phyloP scores from a whole-genome alignment of 2,329 filamentous ascomycete species.

The Didymella arachidicola region DNA sequence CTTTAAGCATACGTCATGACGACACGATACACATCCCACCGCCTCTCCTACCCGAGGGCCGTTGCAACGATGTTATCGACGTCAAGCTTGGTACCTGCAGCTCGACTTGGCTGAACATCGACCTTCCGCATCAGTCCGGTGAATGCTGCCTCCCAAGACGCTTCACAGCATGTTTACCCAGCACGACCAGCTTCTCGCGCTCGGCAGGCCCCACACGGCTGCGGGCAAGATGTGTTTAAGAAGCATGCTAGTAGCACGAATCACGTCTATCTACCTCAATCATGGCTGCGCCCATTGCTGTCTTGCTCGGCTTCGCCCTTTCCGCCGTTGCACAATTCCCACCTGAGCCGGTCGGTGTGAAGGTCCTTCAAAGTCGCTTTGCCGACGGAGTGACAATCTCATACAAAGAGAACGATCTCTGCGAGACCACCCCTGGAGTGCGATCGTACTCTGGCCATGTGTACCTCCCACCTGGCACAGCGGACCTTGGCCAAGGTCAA shows the following conservation, averaged over 20 bases:
- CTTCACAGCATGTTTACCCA: slow-evolving; percentile 10
- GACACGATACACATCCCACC: neutral
- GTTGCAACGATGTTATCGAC: neutral
- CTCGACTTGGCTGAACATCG: slow-evolving; percentile 9
- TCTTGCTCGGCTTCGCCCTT: slow-evolving; percentile 14
- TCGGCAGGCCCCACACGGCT: neutral
- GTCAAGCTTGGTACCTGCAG: neutral
- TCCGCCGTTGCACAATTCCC: slow-evolving; percentile 26
- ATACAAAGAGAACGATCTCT: slow-evolving; percentile 55
- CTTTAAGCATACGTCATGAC: neutral
- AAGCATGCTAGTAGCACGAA: neutral
- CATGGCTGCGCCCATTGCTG: neutral
- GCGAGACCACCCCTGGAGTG: slow-evolving; percentile 61
- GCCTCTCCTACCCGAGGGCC: neutral
- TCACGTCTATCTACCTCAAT: neutral
- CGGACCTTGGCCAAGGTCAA: slow-evolving; percentile 30
- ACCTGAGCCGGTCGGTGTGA: slow-evolving; percentile 21
- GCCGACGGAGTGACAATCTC: slow-evolving; percentile 34
- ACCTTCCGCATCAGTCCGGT: slow-evolving; percentile 15
- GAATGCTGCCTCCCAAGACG: slow-evolving; percentile 4
- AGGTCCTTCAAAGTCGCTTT: slow-evolving; percentile 30
- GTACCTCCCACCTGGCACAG: slow-evolving; percentile 28
- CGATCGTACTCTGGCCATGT: slow-evolving; percentile 63
- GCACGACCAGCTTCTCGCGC: slow-evolving; percentile 7
- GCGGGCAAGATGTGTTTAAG: slow-evolving; percentile 4